Evolutionary conservation across 2,329 filamentous ascomycete genomes (phyloP), one percentile per base, ranked within the genome.

Genomic region (Trichoderma sp.): DNA sequence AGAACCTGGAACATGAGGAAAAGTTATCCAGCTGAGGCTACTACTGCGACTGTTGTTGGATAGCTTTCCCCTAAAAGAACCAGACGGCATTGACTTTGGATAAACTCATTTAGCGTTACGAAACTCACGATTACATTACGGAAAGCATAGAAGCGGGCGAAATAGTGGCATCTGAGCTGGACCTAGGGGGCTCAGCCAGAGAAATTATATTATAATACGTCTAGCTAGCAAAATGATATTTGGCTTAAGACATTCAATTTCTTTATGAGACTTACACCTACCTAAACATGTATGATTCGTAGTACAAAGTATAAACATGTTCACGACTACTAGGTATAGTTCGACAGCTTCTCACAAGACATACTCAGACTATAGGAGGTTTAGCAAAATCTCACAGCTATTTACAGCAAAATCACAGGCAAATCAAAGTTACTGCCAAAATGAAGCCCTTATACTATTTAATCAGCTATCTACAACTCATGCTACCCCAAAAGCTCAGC

Each of bases 401-500:
- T 21, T 11, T 14, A 16, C 11, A 51, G 21, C 11, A 46, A 66
- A n/a, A 49, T 51, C 54, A 66, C 63, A 16, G 5, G 4, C 5
- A 0, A 1, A 14, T 21, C 54, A 37, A 49, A 43, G 39, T 28
- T 30, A 59, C 43, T 59, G 28, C 64, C 21, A 49, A 59, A 51
- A 10, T 59, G 54, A 59, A 37, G 28, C 28, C 37, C 54, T 46
- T 59, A 49, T 59, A 66, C 64, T 59, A 59, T 51, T 26, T 26
- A 51, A 51, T 55, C 54, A 51, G 43, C 54, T 58, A 51, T 66
- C 64, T 66, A 66, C 54, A 66, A 46, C 30, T 16, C 28, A 46
- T 43, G 34, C 56, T 28, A 32, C 21, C 39, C 39, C 58, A 21
- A 58, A 66, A 46, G 54, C 43, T n/a, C 26, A 18, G 34, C 16